Evolutionary conservation across 192 early-diverging fungal species (phyloP), one percentile per base, ranked within the genome.

Genomic region (Coemansia sp.): DNA sequence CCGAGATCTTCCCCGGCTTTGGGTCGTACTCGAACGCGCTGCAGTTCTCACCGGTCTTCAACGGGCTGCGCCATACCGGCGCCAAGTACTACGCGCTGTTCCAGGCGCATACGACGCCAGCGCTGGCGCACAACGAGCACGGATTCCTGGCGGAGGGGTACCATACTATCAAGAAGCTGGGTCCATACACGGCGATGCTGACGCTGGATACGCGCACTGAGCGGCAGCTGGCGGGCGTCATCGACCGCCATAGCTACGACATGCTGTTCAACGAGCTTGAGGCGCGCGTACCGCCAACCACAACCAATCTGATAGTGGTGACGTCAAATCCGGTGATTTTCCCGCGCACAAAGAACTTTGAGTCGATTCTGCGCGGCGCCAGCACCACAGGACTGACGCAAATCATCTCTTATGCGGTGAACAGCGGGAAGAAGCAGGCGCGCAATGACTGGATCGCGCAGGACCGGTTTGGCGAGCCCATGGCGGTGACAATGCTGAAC

Each of bases 31-130:
- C 86, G 14, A 71, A 80, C 23, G 75, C 84, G 35, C 83, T 93
- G 66, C 89, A 89, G 56, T 59, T 79, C 20, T 86, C 88, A 32
- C 84, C 83, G 0, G 85, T 89, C 19, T 89, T 92, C 68, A 67
- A 76, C 64, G 87, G 89, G 75, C 87, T 92, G 35, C 84, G 83
- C 63, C 71, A 79, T 9, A 74, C 87, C n/a, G 92, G 91, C 13
- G 62, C 75, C 34, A 84, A 86, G 17, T 92, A 91, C 78, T 93
- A 89, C 71, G 82, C 88, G 63, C 78, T 95, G 60, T 95, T 95
- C 86, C 93, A 95, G 84, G 90, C 89, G 14, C 90, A 92, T 62
- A 85, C 89, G 25, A 91, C 83, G 29, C 64, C 84, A 14, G 66
- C 82, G 48, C 67, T 84, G 53, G 88, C 90, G 33, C 68, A 73